Evolutionary conservation across 1,139 yeast genomes (phyloP).

Genomic region (Taphrina sp.): DNA sequence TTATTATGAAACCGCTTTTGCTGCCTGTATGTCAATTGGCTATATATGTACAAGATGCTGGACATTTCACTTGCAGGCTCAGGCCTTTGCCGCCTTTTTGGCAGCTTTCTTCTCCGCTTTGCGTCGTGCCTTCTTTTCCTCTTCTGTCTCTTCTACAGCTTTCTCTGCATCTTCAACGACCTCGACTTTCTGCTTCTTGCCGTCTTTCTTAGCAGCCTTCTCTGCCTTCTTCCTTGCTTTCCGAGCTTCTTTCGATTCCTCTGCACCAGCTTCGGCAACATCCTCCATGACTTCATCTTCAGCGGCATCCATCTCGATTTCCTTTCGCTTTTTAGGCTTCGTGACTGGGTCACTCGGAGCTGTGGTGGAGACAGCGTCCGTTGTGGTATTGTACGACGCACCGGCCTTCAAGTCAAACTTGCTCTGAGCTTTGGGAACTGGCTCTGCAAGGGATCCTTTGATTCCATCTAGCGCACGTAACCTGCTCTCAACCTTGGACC

Average conservation of each 20-base stretch:
- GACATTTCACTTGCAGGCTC: not conserved
- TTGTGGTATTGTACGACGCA: constrained; percentile 89
- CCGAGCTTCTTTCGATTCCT: constrained; percentile 45
- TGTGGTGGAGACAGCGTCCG: constrained; percentile 58
- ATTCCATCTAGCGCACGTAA: constrained; percentile 95
- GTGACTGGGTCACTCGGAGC: constrained; percentile 38
- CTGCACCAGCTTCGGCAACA: constrained; percentile 44
- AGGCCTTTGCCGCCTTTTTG: constrained; percentile 21
- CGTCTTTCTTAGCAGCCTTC: constrained; percentile 36
- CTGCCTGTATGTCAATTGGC: not conserved
- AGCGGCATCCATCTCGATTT: constrained; percentile 40
- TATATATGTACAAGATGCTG: constrained; percentile 5
- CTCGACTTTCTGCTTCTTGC: constrained; percentile 41
- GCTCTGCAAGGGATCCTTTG: constrained; percentile 43
- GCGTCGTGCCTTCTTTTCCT: constrained; percentile 38
- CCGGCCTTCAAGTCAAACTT: constrained; percentile 82
- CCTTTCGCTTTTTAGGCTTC: constrained; percentile 41
- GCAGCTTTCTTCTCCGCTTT: constrained; percentile 31
- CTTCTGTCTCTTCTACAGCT: constrained; percentile 39
- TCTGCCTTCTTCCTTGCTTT: constrained; percentile 41
- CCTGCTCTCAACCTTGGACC: constrained; percentile 92
- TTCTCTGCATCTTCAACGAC: constrained; percentile 35
- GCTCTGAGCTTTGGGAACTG: constrained; percentile 47
- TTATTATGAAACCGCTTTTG: too few relatives aligned
- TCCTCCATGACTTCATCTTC: constrained; percentile 39